Evolutionary conservation across 352 stramenopile species (phyloP), one percentile per base, ranked within the genome.

Genomic region (Phytophthora fragariae): DNA sequence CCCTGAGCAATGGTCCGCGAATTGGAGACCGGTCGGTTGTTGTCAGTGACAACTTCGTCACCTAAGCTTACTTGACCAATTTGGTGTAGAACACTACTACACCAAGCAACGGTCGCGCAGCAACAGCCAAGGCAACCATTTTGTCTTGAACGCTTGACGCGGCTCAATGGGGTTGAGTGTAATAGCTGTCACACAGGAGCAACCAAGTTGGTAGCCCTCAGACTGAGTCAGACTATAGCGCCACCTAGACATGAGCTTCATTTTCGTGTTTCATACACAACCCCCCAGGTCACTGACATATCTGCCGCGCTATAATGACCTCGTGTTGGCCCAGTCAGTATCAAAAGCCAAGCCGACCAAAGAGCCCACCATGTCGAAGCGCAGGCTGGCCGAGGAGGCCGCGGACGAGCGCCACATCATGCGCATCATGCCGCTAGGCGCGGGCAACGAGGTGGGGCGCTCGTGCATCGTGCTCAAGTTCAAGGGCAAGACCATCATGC

Each of bases 391-490:
- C 14, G 88, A 95, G 31, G 85, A 92, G 54, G 84, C 85, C 33
- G 85, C 75, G 24, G 90, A 97, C 70, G 90, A 95, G 85, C 90
- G 90, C 68, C 89, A 97, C 76, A 85, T 96, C 65, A 97, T 99
- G 89, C 87, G 87, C 75, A 95, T 99, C 75, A 98, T 96, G 85
- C 96, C 96, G 5, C 89, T 99, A 49, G 98, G 98, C 15, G 96
- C 97, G 5, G 98, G 98, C 55, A 98, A 99, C 75, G 98, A 99
- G 78, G 98, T 99, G 8, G 98, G 98, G 11, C 89, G 98, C 47
- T 99, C 97, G n/a, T 99, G 98, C 82, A 98, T 99, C 79, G 90
- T 99, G 68, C 85, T 99, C 37, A 98, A 99, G 83, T 99, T 99
- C 90, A 98, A 99, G 73, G 97, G 97, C 63, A 99, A 99, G 84